These are phyloP conservation scores for Datisca glomerata DNA, from an alignment of 306 rosid species.

Conservation along the genomic window DNA sequence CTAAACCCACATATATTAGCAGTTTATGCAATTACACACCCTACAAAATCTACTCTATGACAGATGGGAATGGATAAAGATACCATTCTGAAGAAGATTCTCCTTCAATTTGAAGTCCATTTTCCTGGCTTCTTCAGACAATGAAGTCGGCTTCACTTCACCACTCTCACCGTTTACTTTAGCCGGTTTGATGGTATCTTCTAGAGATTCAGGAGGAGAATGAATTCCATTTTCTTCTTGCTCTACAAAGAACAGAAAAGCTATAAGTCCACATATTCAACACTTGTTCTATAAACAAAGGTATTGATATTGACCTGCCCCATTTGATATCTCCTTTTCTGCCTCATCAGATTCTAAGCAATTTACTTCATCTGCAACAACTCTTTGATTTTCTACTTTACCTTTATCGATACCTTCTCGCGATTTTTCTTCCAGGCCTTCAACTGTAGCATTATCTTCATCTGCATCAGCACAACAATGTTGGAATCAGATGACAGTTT, in stretches of 20 bases:
- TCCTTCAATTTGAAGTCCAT: slow-evolving; percentile 15
- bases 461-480: slow-evolving; percentile 26
- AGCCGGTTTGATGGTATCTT: slow-evolving; percentile 7
- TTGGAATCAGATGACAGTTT: slow-evolving; percentile 5
- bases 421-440: slow-evolving; percentile 16
- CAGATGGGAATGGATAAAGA: no score
- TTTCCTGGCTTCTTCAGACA: slow-evolving; percentile 13
- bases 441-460: slow-evolving; percentile 33
- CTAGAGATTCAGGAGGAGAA: no score
- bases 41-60: no score
- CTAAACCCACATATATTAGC: no score
- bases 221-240: no score
- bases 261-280: no score
- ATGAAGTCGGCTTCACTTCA: slow-evolving; percentile 15
- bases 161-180: slow-evolving; percentile 15
- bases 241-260: no score
- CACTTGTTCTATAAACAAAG: no score
- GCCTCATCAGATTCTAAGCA: slow-evolving; percentile 14
- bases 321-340: no score
- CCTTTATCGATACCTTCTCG: slow-evolving; percentile 16
- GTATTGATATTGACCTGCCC: no score
- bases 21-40: not conserved
- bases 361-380: slow-evolving; percentile 14
- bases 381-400: slow-evolving; percentile 20
- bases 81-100: no score